Evolutionary conservation across 352 stramenopile genomes (phyloP).

Genomic region (Thalassiosira delicatula): DNA sequence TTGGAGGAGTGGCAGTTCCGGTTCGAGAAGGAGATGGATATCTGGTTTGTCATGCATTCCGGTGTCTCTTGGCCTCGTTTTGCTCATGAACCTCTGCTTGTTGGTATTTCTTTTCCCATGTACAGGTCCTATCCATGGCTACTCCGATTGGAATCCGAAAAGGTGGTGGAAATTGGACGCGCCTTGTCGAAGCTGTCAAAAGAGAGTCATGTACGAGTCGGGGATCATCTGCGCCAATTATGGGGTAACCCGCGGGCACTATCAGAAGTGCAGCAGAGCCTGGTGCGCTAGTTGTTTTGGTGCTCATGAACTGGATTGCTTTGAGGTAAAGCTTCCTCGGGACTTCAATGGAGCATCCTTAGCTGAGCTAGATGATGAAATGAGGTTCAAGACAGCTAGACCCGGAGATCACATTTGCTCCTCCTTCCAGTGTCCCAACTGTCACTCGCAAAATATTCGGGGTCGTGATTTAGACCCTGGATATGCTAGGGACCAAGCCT

Average conservation of each 20-base stretch:
- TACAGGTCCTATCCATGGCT: constrained; percentile 27
- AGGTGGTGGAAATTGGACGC: constrained; percentile 17
- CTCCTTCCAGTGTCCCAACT: constrained; percentile 37
- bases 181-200: constrained; percentile 17
- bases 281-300: background rate
- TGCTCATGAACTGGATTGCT: background rate
- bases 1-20: constrained; percentile 30
- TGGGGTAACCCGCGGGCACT: constrained; percentile 5
- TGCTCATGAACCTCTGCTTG: constrained; percentile 21
- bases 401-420: constrained; percentile 21
- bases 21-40: constrained; percentile 47
- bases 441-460: constrained; percentile 43
- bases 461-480: background rate
- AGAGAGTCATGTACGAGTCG: background rate
- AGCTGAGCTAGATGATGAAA: constrained; percentile 16
- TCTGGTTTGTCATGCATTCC: constrained; percentile 35
- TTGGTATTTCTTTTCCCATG: constrained; percentile 27
- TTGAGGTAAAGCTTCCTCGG: background rate
- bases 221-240: constrained; percentile 16
- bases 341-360: background rate
- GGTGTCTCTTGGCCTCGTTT: constrained; percentile 25
- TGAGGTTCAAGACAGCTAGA: constrained; percentile 13
- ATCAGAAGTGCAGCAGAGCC: background rate
- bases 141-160: constrained; percentile 5
- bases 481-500: background rate